Base-by-base conservation (phyloP, 495 filamentous ascomycete genomes). In the Bacidia rubella region DNA sequence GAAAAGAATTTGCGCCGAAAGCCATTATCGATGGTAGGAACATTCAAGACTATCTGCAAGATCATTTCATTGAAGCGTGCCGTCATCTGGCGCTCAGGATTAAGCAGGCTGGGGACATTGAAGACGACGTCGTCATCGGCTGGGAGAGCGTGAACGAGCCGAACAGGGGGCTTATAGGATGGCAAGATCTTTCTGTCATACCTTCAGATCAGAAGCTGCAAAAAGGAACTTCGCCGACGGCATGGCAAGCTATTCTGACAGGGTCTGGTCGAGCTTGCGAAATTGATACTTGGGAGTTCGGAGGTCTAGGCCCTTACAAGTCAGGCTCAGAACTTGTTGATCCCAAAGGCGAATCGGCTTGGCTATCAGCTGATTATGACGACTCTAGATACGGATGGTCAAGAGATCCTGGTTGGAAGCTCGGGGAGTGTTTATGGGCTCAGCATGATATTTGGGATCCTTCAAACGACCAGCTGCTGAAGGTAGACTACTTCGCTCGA, bases 121-220 rank as follows among this genome's bases (percentile, higher is more conserved):
- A 93, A 60, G 74, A 87, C 54, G 83, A 89, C 21, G 79, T 93
- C 35, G 80, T 97, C 17, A 88, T 98, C 59, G 92, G 90, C 15
- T 96, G 90, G 83, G 92, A 98, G 66, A 94, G 79, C 57, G 62
- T 96, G 60, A 98, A 98, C 62, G 92, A 98, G 65, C 93, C 92
- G 2, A 89, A 90, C 61, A 76, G 88, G 56, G 93, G 92, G 3
- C 73, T 96, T 54, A 78, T 95, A 54, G 87, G 87, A n/a, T 80
- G 83, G 50, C 77, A 85, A 48, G 89, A 95, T 62, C 75, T 98
- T 21, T 83, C 85, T 12, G 74, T 77, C 12, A 81, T 96, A 52
- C 93, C 92, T 0, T 68, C 74, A 44, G 89, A 95, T 54, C 93
- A 97, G 61, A 87, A 94, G 53, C 73, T 95, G 11, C 87, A 93